Evolutionary conservation across 139 green algal genomes (phyloP).

Genomic region (Picochlorum sp.): DNA sequence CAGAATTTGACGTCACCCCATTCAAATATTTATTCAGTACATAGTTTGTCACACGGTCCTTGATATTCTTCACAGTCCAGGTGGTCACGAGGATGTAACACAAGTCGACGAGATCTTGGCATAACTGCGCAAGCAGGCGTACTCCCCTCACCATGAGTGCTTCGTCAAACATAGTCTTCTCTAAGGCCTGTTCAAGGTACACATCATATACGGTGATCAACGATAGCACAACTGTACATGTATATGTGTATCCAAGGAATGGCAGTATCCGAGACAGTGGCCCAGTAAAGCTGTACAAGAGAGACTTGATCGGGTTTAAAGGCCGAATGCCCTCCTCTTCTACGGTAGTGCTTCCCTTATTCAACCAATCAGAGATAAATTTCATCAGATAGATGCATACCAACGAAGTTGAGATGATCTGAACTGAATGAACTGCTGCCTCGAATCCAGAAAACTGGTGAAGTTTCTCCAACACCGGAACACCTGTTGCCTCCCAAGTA

Average conservation of each 20-base stretch:
- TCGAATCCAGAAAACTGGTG: conserved; percentile 6
- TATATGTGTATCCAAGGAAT: no score
- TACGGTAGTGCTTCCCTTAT: no score
- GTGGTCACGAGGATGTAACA: conserved; percentile 10
- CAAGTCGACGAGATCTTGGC: conserved; percentile 14
- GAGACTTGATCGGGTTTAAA: no score
- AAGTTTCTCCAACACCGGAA: conserved; percentile 21
- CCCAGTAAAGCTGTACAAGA: no score
- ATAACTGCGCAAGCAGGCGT: background rate
- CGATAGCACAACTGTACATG: no score
- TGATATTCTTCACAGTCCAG: conserved; percentile 16
- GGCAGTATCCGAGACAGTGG: no score
- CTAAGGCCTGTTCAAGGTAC: no score
- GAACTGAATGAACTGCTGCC: background rate
- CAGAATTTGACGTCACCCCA: background rate
- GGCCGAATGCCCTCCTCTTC: no score
- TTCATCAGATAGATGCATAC: background rate
- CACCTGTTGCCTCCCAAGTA: conserved; percentile 18
- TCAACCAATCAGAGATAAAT: no score
- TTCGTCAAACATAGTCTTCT: background rate
- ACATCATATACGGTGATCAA: no score
- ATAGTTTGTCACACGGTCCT: conserved; percentile 6
- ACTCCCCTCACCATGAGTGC: background rate
- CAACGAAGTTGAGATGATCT: background rate
- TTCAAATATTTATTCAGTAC: background rate